Evolutionary conservation across 768 basidiomycete genomes (phyloP), one percentile per base, ranked within the genome.

Genomic region (Termitomyces eurrhizus): DNA sequence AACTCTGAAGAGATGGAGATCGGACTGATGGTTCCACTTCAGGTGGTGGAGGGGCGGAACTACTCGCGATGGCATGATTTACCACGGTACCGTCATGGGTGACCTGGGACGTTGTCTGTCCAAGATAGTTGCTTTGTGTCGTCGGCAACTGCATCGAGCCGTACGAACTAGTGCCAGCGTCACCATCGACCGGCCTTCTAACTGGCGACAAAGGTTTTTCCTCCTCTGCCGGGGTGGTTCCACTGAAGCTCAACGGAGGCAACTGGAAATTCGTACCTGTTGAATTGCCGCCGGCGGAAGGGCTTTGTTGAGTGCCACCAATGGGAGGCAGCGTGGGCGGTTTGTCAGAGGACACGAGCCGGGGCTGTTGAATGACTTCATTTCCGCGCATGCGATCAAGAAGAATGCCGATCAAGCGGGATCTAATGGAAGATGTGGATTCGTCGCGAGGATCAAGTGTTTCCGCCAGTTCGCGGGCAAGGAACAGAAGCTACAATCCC

Each of bases 391-490:
- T 85, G 56, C 88, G 83, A 41, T 85, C 79, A n/a, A 77, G 72
- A 36, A 92, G 75, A 26, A 92, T 81, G 49, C 78, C 78, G 61
- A 86, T 77, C 57, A 94, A 77, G 60, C 82, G 79, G 6, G 82
- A 76, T 14, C 93, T 80, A 64, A 90, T 80, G 9, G 77, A 74
- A 4, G 91, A 88, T 7, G 91, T 92, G n/a, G 83, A 82, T 64
- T 92, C 89, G 54, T 90, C 85, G 56, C 88, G 78, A 50, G 86
- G 88, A 69, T 94, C 90, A 66, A 92, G 75, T n/a, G 73, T 74
- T 71, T 94, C 88, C 12, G 90, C 93, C 16, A 84, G 73, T 64
- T 93, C 93, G 56, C 93, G 86, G 59, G 94, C 91, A 58, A 97
- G 79, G 79, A 98, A 97, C 24, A 97, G 83, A 56, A 84, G 80